Conservation (phyloP, 441 rosid species). For the Arabidopsis hybrid region DNA sequence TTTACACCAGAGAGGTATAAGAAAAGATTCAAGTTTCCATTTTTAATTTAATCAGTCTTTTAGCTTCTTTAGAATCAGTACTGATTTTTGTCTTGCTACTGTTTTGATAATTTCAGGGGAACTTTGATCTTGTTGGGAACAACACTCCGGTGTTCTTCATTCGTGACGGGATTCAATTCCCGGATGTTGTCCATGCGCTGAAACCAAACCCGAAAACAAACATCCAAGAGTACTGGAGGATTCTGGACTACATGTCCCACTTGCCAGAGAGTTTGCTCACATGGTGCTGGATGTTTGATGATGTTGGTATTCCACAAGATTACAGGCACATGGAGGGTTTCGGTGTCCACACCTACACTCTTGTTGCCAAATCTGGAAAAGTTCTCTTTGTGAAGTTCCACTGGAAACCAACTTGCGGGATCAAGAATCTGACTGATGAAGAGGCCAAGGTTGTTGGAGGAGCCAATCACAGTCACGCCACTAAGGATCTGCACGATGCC, state of each 20-base stretch:
- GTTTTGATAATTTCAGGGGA: slow-evolving; percentile 59
- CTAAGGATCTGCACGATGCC: slow-evolving; percentile 89
- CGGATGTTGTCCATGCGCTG: slow-evolving; percentile 84
- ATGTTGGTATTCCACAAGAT: slow-evolving; percentile 87
- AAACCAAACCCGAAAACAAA: slow-evolving; percentile 95
- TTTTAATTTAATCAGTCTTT: neutral
- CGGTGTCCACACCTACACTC: slow-evolving; percentile 88
- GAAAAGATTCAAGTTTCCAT: neutral
- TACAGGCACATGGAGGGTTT: slow-evolving; percentile 98
- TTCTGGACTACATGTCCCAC: slow-evolving; percentile 89
- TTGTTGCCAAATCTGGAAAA: slow-evolving; percentile 81
- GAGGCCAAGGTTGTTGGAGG: slow-evolving; percentile 92
- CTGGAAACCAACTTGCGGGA: slow-evolving; percentile 95
- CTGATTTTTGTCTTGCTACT: slow-evolving; percentile 18
- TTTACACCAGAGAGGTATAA: slow-evolving; percentile 93
- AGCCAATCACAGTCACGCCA: slow-evolving; percentile 95
- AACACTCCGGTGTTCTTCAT: slow-evolving; percentile 92
- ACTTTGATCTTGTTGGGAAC: slow-evolving; percentile 96
- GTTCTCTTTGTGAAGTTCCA: slow-evolving; percentile 87
- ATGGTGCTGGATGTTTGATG: slow-evolving; percentile 87
- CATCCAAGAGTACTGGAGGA: slow-evolving; percentile 95
- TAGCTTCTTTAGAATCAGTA: slow-evolving; percentile 9
- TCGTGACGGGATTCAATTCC: slow-evolving; percentile 93
- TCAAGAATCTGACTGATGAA: slow-evolving; percentile 84
- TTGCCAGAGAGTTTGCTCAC: slow-evolving; percentile 92